phyloP scores from a whole-genome alignment of 495 filamentous ascomycete genomes.

The Aspergillus ellipticus region DNA sequence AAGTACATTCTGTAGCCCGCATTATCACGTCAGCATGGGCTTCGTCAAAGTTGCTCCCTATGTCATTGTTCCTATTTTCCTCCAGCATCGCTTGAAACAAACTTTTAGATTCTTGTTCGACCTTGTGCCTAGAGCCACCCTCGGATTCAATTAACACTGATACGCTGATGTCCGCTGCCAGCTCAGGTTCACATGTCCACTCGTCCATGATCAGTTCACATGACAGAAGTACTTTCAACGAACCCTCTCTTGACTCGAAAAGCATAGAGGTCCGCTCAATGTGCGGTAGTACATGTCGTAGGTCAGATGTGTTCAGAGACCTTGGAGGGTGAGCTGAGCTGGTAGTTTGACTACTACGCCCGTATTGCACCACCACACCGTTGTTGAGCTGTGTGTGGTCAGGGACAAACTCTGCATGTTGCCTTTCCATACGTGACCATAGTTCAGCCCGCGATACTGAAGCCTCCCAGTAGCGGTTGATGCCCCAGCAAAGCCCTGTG shows the following conservation, averaged over 20 bases:
- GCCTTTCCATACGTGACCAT: conserved; percentile 35
- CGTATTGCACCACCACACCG: not conserved
- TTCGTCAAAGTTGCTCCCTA: conserved; percentile 12
- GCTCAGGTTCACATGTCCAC: conserved; percentile 40
- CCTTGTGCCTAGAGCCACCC: conserved; percentile 21
- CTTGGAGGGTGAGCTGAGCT: conserved; percentile 4
- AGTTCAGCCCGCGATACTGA: conserved; percentile 34
- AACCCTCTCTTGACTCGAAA: conserved; percentile 24
- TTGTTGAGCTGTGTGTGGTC: not conserved
- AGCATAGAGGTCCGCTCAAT: conserved; percentile 39
- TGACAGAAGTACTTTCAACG: conserved; percentile 27
- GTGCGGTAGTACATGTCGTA: conserved; percentile 34
- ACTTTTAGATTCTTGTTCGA: conserved; percentile 37
- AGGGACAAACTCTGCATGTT: conserved; percentile 16
- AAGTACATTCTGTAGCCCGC: conserved; percentile 31
- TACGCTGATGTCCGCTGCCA: conserved; percentile 34
- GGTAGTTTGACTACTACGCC: too few relatives aligned
- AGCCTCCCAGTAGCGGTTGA: conserved; percentile 44
- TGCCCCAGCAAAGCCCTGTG: conserved; percentile 41
- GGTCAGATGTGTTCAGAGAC: conserved; percentile 19
- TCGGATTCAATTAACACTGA: conserved; percentile 16
- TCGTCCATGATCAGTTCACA: conserved; percentile 35
- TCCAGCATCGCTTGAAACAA: conserved; percentile 38
- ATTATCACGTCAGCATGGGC: conserved; percentile 28
- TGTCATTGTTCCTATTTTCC: conserved; percentile 15